Percentiles rank a stretch among this genome's conserved stretches.
Conservation (phyloP, 257 asterid species). For the Rhazya stricta region DNA sequence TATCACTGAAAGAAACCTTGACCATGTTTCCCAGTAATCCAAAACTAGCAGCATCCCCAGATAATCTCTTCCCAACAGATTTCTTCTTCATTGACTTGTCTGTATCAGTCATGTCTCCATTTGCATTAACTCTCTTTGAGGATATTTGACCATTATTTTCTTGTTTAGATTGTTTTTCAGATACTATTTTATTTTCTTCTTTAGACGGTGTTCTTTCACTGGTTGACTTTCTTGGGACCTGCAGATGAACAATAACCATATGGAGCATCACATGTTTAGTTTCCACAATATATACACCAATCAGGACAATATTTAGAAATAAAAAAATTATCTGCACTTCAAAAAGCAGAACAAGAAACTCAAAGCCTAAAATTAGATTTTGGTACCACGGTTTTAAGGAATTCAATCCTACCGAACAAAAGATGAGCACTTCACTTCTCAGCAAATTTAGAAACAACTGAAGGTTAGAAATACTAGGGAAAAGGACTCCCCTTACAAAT, state of each 20-base stretch:
- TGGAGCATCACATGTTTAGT: background rate
- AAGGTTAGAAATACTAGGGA: background rate
- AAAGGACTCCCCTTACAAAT: background rate
- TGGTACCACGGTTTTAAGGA: background rate
- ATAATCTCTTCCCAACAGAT: conserved; percentile 46
- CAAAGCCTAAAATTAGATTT: background rate
- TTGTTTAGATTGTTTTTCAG: conserved; percentile 50
- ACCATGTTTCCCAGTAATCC: conserved; percentile 67
- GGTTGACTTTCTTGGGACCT: conserved; percentile 75
- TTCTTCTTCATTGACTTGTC: conserved; percentile 45
- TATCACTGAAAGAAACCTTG: conserved; percentile 62
- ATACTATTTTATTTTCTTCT: conserved; percentile 46
- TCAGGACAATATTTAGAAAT: background rate
- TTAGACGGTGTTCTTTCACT: conserved; percentile 57
- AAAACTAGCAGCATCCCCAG: conserved; percentile 50
- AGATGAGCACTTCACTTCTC: background rate
- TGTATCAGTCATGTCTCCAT: conserved; percentile 44
- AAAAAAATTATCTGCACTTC: background rate
- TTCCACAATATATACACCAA: background rate
- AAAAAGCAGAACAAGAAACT: background rate
- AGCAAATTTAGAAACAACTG: background rate
- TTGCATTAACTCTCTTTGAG: conserved; percentile 37
- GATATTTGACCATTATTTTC: conserved; percentile 46
- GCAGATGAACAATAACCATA: conserved; percentile 14
- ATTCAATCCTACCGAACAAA: background rate